Percentiles rank a stretch among this genome's conserved stretches.
These are phyloP conservation scores for Gypsophila paniculata DNA, from an alignment of 179 eudicot species.

Conservation along the genomic window DNA sequence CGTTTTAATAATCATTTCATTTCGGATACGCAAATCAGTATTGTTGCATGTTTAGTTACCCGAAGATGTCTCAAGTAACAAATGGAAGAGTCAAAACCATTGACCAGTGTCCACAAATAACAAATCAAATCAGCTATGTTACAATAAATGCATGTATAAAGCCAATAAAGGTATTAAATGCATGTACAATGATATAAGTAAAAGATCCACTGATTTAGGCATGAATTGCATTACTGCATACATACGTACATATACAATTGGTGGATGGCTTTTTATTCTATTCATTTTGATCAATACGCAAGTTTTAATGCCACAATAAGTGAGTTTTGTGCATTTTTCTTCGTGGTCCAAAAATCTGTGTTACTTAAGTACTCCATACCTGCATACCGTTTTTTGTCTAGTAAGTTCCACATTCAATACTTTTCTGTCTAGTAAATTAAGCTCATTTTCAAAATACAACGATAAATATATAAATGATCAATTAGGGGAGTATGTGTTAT, in stretches of 20 bases:
- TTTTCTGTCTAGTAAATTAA: too few relatives aligned
- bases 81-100: neutral
- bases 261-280: neutral
- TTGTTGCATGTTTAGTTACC: neutral
- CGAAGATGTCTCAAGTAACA: too few relatives aligned
- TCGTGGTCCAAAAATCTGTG: neutral
- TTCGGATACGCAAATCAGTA: neutral
- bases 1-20: too few relatives aligned
- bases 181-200: neutral
- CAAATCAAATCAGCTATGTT: neutral
- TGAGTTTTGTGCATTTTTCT: neutral
- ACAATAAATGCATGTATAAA: neutral
- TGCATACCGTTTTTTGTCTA: neutral
- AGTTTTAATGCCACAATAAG: neutral
- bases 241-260: neutral
- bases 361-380: neutral
- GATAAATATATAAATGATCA: too few relatives aligned
- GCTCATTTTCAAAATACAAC: too few relatives aligned
- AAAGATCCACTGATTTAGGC: neutral
- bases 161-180: neutral
- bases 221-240: neutral
- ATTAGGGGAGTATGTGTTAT: too few relatives aligned
- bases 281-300: slow-evolving; percentile 6
- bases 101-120: neutral
- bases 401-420: too few relatives aligned